Evolutionary conservation across 805 yeast species (phyloP).

Genomic region (Candida sithepensis): DNA sequence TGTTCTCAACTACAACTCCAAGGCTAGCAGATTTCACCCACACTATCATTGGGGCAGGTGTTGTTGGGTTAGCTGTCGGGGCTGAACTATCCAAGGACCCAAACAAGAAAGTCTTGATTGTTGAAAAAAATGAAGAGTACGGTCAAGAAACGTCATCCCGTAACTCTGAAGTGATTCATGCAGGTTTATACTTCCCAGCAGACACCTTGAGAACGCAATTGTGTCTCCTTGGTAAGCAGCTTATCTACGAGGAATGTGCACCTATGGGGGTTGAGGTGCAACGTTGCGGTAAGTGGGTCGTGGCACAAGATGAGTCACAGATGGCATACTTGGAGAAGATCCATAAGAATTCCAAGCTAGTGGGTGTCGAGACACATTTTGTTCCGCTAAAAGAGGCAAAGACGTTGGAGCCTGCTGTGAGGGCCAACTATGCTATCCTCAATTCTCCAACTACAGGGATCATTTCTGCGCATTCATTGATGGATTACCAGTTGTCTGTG

Average conservation of each 20-base stretch:
- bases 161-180: slow-evolving; percentile 91
- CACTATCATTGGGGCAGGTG: slow-evolving; percentile 73
- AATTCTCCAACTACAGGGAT: slow-evolving; percentile 84
- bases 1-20: background rate
- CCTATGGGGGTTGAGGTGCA: slow-evolving; percentile 52
- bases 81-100: slow-evolving; percentile 52
- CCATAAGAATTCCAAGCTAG: slow-evolving; percentile 42
- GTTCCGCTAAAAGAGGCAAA: slow-evolving; percentile 43
- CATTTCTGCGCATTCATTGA: slow-evolving; percentile 72
- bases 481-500: slow-evolving; percentile 52
- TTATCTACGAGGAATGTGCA: slow-evolving; percentile 51
- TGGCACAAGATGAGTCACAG: slow-evolving; percentile 73
- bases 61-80: slow-evolving; percentile 78
- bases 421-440: slow-evolving; percentile 58
- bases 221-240: slow-evolving; percentile 71
- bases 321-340: slow-evolving; percentile 54
- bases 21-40: slow-evolving; percentile 13
- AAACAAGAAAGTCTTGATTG: slow-evolving; percentile 50
- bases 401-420: slow-evolving; percentile 60
- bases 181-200: slow-evolving; percentile 79
- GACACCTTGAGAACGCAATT: slow-evolving; percentile 62
- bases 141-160: slow-evolving; percentile 87
- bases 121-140: slow-evolving; percentile 62
- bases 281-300: slow-evolving; percentile 81
- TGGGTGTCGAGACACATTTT: slow-evolving; percentile 60